Percentiles rank a stretch among this genome's conserved stretches.
These are phyloP conservation scores for Epichloe brachyelytri DNA, from an alignment of 2,329 filamentous ascomycete genomes.

Conservation along the genomic window DNA sequence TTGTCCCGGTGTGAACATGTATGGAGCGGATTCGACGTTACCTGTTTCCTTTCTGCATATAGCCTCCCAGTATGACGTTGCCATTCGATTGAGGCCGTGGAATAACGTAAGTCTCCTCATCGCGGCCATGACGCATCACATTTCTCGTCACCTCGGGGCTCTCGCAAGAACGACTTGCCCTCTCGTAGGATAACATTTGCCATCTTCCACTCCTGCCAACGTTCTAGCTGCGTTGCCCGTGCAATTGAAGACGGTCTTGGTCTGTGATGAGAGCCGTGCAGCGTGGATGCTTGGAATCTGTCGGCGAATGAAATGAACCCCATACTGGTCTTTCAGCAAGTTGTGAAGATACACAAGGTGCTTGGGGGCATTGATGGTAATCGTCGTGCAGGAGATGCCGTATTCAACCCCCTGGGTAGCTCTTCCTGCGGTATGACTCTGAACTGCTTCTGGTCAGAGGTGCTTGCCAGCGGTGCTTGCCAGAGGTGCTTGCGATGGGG, in stretches of 20 bases:
- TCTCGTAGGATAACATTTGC: constrained; percentile 26
- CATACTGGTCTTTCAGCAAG: constrained; percentile 15
- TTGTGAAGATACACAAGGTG: constrained; percentile 21
- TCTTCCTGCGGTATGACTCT: constrained; percentile 15
- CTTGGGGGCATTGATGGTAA: constrained; percentile 25
- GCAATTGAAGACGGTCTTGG: constrained; percentile 22
- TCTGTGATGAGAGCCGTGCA: constrained; percentile 15
- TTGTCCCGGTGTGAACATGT: too few species aligned
- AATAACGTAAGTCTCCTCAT: constrained; percentile 29
- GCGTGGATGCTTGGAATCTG: constrained; percentile 15
- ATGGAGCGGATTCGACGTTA: constrained; percentile 7
- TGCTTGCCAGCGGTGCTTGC: too few species aligned
- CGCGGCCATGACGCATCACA: constrained; percentile 25
- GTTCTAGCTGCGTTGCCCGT: constrained; percentile 21
- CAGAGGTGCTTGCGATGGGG: too few species aligned
- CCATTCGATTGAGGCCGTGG: constrained; percentile 24
- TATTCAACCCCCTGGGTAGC: constrained; percentile 19
- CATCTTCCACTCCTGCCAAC: constrained; percentile 23
- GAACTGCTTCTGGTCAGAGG: constrained; percentile 13
- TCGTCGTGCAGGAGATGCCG: constrained; percentile 22
- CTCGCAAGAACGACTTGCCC: constrained; percentile 25
- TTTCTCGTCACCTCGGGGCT: constrained; percentile 21
- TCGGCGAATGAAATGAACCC: constrained; percentile 19
- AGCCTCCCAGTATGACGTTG: constrained; percentile 23
- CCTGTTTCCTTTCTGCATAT: constrained; percentile 23